phyloP scores from a whole-genome alignment of 306 rosid species.

The Vigna trinervia region DNA sequence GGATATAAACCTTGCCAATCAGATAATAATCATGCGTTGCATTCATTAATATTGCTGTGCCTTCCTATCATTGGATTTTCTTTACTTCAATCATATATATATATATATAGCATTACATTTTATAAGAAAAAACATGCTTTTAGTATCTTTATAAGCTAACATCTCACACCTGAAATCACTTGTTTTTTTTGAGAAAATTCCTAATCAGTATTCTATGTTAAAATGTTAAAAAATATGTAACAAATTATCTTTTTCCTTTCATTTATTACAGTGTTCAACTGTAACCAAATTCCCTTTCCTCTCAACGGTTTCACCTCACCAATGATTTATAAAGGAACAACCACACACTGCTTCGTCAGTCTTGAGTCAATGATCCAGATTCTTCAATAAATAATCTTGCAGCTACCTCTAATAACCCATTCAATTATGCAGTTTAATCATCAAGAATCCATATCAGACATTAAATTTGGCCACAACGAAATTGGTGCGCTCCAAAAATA shows the following conservation, averaged over 20 bases:
- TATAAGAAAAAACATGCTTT: too few species aligned
- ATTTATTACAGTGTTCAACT: constrained; percentile 32
- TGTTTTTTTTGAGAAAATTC: too few species aligned
- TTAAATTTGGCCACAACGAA: constrained; percentile 40
- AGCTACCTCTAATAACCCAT: constrained; percentile 16
- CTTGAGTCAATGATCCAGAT: constrained; percentile 27
- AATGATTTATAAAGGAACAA: constrained; percentile 30
- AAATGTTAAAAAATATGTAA: too few species aligned
- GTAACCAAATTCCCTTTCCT: constrained; percentile 27
- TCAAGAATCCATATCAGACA: constrained; percentile 40
- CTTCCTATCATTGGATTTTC: neutral
- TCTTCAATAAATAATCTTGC: constrained; percentile 37
- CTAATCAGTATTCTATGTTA: too few species aligned
- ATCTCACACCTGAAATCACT: too few species aligned
- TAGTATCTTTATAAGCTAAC: too few species aligned
- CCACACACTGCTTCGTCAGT: neutral
- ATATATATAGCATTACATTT: too few species aligned
- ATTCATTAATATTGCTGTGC: neutral
- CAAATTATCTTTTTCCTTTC: neutral
- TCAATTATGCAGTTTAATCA: constrained; percentile 27
- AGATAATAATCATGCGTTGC: constrained; percentile 13
- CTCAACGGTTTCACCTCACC: constrained; percentile 28
- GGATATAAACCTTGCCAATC: constrained; percentile 15
- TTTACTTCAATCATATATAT: too few species aligned
- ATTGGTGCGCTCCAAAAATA: constrained; percentile 11